Evolutionary conservation across 805 yeast species (phyloP).

Genomic region (Zygosaccharomyces lentus): DNA sequence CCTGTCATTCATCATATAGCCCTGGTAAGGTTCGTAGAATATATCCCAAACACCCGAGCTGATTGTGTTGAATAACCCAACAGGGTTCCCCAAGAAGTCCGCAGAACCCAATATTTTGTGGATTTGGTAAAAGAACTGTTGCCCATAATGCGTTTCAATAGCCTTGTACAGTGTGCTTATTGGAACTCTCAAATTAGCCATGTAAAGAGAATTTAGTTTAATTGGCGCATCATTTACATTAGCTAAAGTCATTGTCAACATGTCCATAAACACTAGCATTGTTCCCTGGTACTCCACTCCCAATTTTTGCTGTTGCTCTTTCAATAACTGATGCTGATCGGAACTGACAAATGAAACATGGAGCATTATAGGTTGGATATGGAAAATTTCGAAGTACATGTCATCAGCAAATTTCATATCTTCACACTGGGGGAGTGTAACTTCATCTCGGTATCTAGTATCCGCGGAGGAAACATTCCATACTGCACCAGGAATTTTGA

Average conservation of each 20-base stretch:
- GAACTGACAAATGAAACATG: slow-evolving; percentile 89
- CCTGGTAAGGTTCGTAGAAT: slow-evolving; percentile 96
- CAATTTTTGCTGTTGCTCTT: slow-evolving; percentile 38
- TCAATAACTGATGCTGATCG: slow-evolving; percentile 67
- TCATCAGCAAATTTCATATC: slow-evolving; percentile 56
- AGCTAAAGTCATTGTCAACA: slow-evolving; percentile 94
- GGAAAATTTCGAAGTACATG: slow-evolving; percentile 86
- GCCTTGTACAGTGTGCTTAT: slow-evolving; percentile 65
- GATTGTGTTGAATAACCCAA: slow-evolving; percentile 87
- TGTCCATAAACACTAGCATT: slow-evolving; percentile 71
- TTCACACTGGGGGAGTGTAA: slow-evolving; percentile 68
- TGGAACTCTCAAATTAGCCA: slow-evolving; percentile 89
- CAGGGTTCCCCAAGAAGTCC: slow-evolving; percentile 94
- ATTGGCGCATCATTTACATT: slow-evolving; percentile 97
- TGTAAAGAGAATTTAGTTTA: slow-evolving; percentile 74
- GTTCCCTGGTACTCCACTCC: slow-evolving; percentile 45
- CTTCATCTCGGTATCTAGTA: slow-evolving; percentile 57
- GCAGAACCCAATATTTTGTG: slow-evolving; percentile 95
- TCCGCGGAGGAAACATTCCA: slow-evolving; percentile 49
- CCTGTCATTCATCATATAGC: slow-evolving; percentile 86
- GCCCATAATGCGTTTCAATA: slow-evolving; percentile 81
- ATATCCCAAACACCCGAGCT: slow-evolving; percentile 95
- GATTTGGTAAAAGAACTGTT: slow-evolving; percentile 84
- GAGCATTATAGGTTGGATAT: slow-evolving; percentile 84
- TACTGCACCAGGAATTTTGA: slow-evolving; percentile 76